Evolutionary conservation across 1,284 basidiomycete genomes (phyloP), one percentile per base, ranked within the genome.

Genomic region (Trichosporon sp.): DNA sequence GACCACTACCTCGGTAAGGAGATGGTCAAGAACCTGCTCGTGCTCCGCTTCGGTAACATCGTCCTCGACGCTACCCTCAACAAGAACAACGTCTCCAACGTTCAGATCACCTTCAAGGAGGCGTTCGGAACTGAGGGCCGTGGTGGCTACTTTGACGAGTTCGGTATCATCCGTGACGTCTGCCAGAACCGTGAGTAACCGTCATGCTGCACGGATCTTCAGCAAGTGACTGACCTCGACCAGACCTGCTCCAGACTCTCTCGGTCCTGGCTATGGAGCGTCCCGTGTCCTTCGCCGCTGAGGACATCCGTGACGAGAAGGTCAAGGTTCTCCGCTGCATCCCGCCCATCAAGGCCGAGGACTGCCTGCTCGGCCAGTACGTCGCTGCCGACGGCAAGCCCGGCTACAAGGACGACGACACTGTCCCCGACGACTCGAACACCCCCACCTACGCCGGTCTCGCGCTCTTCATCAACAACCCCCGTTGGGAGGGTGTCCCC

Each of bases 21-120:
- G 88, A 98, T 98, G 95, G 92, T 97, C 83, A 98, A 98, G 88
- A 98, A 98, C 84, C 83, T 98, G 70, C 91, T 98, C 74, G 93
- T 97, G 40, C 87, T 97, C 66, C 91, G 95, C 56, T 98, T 98
- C 80, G 95, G 93, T 75, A 98, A 98, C 85, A 86, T 94, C 76
- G 92, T 94, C 37, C 85, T 97, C 84, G 90, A 90, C 75, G 89
- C 92, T 35, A 89, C 89, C 32, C 96, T 95, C 92, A 94, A 97
- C 86, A 96, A 92, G 85, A 93, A 94, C 84, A 92, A 90, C 71
- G 92, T 98, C 85, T 91, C 89, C 85, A 98, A 94, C 81, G 93
- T 98, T 51, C 96, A 98, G 84, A 96, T 98, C 86, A 96, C 94
- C 8, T 97, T 98, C 90, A 98, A 98, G 87, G 96, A 98, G 85